Evolutionary conservation across 2,329 filamentous ascomycete genomes (phyloP), one percentile per base, ranked within the genome.

Genomic region (Aspergillus tamarii): DNA sequence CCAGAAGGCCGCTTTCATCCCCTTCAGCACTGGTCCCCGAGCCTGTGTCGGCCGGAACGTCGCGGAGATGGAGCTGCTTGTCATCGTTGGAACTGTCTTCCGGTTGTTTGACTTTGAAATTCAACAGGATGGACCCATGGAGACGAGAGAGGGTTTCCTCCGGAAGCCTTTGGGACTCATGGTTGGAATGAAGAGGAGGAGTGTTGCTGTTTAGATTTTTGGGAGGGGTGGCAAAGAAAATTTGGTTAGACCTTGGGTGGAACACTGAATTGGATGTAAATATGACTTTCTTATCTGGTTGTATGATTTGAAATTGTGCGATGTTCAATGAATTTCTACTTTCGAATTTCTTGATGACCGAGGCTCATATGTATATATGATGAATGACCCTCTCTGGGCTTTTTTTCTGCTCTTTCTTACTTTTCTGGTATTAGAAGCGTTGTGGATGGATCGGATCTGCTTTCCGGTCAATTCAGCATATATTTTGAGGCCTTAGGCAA

Each of bases 1-100:
- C 53, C 91, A 94, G 78, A 92, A 91, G 81, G 87, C 85, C 32
- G 88, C 88, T 0, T 93, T 92, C 63, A 90, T 91, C 50, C 90
- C 90, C 0, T 96, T 95, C 72, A 91, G 89, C 66, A 81, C 88
- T 41, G 90, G 90, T 0, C 89, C 90, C 0, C 78, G 90, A 8
- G 84, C 88, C 0, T 92, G 90, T 63, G 91, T 95, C 0, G 92
- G 92, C 0, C 79, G 91, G 39, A 95, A 96, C 87, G 89, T 96
- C 5, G 93, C 93, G 0, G 92, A 95, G 83, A 94, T 96, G 91
- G 92, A 96, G 77, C 83, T 96, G 81, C 90, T 90, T 73, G 83
- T 94, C 50, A 94, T 95, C 65, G 87, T 89, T 3, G 86, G 85
- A 0, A 92, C 91, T 5, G 84, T 88, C 23, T 88, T 88, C 73